Evolutionary conservation across 176 grass and related monocot genomes (phyloP), one percentile per base, ranked within the genome.

Genomic region (Musa troglodytarum): DNA sequence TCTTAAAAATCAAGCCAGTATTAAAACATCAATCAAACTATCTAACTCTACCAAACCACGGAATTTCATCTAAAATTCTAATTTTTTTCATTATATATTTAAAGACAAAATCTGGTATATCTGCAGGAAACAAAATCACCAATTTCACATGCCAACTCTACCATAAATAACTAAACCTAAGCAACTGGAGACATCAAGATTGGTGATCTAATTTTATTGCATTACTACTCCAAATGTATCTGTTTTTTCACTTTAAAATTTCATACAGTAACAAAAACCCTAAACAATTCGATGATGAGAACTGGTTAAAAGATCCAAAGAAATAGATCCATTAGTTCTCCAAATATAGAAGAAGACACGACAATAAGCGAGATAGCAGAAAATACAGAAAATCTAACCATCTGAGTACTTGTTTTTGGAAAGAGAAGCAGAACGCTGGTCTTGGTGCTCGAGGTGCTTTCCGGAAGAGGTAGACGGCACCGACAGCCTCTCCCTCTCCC

Each of bases 321-420:
- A 49, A 68, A 69, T 9, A n/a, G 12, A 56, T 12, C 17, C 8
- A 20, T 61, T 8, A 1, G 8, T 8, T 61, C 15, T n/a, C 21
- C 24, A n/a, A 65, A 65, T 20, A 11, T 23, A 72, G 10, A 53
- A 54, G 10, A 22, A 21, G 15, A 53, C 10, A 52, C 2, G 1
- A 14, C 15, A 71, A 53, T 13, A 49, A 71, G 22, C 1, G 11
- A 2, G 20, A 52, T 3, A 5, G 20, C 11, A 22, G 21, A 53
- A 53, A 26, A 52, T 12, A 53, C n/a, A 23, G 21, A 72, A 43
- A 54, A 53, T 23, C 54, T 75, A 16, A 75, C 73, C 73, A 75
- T 75, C 73, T 9, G 73, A 75, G 54, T 8, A n/a, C 26, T 75
- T 75, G 55, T 56, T 59, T 24, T 75, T 75, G 25, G 73, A 75